A percentile compares a stretch with the other conserved stretches of the same genome.
These are phyloP conservation scores for Takakia lepidozioides DNA, from an alignment of 225 moss, liverwort and hornwort species.

Conservation along the genomic window DNA sequence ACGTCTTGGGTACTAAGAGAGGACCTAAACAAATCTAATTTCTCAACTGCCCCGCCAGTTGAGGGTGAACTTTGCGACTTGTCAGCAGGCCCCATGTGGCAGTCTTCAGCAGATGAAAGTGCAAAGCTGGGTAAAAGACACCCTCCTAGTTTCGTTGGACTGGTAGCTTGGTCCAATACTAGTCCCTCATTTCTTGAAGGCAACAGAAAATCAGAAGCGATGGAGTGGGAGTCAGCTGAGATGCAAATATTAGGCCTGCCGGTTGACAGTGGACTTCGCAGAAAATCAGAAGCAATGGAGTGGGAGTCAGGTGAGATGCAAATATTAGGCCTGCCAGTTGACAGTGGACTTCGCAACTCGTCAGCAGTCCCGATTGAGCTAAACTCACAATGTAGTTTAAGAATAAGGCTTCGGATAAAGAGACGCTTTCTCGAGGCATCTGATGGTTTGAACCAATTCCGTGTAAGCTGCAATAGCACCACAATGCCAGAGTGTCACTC, in stretches of 20 bases:
- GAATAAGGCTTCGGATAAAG: conserved; percentile 36
- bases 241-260: neutral
- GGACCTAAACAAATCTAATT: neutral
- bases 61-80: no score
- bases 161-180: conserved; percentile 7
- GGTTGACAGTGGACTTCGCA: conserved; percentile 11
- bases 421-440: conserved; percentile 54
- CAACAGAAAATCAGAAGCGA: conserved; percentile 5
- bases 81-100: no score
- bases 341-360: conserved; percentile 9
- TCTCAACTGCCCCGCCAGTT: conserved; percentile 4
- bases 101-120: no score
- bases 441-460: conserved; percentile 46
- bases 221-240: conserved; percentile 10
- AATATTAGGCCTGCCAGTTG: neutral
- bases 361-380: conserved; percentile 14
- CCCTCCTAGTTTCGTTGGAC: no score
- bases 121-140: conserved; percentile 5
- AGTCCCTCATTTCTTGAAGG: conserved; percentile 6
- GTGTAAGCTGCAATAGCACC: conserved; percentile 46
- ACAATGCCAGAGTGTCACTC: no score
- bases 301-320: conserved; percentile 10
- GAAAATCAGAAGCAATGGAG: conserved; percentile 3
- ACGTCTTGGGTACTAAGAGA: conserved; percentile 18
- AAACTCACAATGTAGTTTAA: no score